A percentile compares a stretch with the other conserved stretches of the same genome.
Conservation (phyloP, 2,329 filamentous ascomycete species). For the Curvularia eragrostidis region DNA sequence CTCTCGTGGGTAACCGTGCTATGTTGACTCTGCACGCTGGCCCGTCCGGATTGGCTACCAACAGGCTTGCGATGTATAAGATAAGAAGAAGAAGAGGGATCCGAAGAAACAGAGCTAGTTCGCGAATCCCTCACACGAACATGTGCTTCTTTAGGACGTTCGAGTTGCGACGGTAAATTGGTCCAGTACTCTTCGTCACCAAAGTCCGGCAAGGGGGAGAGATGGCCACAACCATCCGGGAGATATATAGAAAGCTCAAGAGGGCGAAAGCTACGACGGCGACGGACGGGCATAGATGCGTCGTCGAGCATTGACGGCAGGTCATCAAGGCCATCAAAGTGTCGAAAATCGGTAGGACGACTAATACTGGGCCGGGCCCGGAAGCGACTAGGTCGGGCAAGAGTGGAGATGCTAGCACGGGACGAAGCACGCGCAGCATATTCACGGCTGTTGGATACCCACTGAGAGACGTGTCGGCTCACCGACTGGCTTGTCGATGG, state of each 20-base stretch:
- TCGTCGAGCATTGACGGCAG: slow-evolving; percentile 45
- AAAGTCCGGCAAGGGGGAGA: slow-evolving; percentile 52
- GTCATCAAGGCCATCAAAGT: slow-evolving; percentile 41
- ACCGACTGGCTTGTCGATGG: slow-evolving; percentile 47
- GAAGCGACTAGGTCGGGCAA: slow-evolving; percentile 41
- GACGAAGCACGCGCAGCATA: slow-evolving; percentile 47
- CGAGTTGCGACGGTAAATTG: slow-evolving; percentile 32
- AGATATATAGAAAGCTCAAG: slow-evolving; percentile 51
- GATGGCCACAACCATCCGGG: slow-evolving; percentile 37
- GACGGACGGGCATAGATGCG: slow-evolving; percentile 38
- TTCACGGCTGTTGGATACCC: slow-evolving; percentile 44
- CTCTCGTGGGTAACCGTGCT: slow-evolving; percentile 29
- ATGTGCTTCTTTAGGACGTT: slow-evolving; percentile 43
- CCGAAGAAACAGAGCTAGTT: slow-evolving; percentile 38
- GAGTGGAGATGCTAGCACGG: slow-evolving; percentile 41
- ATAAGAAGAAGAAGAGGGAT: slow-evolving; percentile 33
- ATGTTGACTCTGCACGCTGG: slow-evolving; percentile 40
- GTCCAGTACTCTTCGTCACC: slow-evolving; percentile 37
- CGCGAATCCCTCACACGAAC: slow-evolving; percentile 42
- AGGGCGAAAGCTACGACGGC: slow-evolving; percentile 47
- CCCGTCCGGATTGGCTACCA: slow-evolving; percentile 36
- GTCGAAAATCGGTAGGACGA: slow-evolving; percentile 47
- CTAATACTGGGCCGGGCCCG: slow-evolving; percentile 48
- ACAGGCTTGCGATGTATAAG: slow-evolving; percentile 46
- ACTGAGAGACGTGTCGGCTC: slow-evolving; percentile 47